A percentile compares a stretch with the other conserved stretches of the same genome.
Conservation (phyloP, 2,329 filamentous ascomycete genomes). For the Onygenales sp. region DNA sequence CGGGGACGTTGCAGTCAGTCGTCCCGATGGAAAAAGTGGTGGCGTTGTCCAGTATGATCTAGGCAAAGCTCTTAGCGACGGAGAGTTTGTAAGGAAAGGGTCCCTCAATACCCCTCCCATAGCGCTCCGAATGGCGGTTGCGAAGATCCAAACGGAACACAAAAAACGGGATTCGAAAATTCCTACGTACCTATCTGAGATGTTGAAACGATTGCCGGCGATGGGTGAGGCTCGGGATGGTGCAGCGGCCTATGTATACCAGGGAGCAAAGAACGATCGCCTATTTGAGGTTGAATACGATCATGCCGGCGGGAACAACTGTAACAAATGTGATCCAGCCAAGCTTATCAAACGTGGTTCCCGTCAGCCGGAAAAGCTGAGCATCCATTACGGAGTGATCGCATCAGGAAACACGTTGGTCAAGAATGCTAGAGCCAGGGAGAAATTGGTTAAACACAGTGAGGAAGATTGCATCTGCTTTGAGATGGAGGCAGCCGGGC, state of each 20-base stretch:
- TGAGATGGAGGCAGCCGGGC: conserved; percentile 13
- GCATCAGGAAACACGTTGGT: conserved; percentile 19
- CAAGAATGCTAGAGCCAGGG: conserved; percentile 12
- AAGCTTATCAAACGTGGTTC: conserved; percentile 8
- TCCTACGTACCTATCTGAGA: not conserved
- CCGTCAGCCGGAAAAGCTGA: conserved; percentile 6
- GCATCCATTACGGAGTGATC: conserved; percentile 18
- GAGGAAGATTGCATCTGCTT: conserved; percentile 15
- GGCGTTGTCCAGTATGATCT: conserved; percentile 23
- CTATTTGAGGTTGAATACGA: conserved; percentile 2
- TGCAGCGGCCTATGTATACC: not conserved
- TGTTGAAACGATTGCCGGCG: conserved; percentile 2
- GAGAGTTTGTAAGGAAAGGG: conserved; percentile 14
- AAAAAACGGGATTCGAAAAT: not conserved
- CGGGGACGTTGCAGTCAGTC: conserved; percentile 14
- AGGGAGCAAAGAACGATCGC: conserved; percentile 1
- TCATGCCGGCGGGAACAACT: conserved; percentile 2
- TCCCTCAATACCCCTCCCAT: conserved; percentile 9
- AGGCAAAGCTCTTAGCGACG: conserved; percentile 15
- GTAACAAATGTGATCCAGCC: conserved; percentile 11
- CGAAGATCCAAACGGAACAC: not conserved
- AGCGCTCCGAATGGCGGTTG: not conserved
- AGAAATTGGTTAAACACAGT: conserved; percentile 5
- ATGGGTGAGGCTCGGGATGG: not conserved
- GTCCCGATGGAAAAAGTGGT: conserved; percentile 7